Evolutionary conservation across 345 rosid genomes (phyloP).

Genomic region (Salix purpurea): DNA sequence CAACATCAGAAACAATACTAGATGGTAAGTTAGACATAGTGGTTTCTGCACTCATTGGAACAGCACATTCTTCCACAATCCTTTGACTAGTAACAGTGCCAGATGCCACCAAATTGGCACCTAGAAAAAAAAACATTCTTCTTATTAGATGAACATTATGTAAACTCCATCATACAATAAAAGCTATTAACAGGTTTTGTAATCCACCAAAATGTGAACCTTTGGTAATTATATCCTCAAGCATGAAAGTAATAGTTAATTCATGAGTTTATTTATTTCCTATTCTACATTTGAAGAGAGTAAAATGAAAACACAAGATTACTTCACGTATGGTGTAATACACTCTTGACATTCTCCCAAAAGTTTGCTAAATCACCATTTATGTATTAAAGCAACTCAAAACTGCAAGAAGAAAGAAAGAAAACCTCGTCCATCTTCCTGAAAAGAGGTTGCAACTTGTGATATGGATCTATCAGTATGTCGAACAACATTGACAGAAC

Average conservation of each 20-base stretch:
- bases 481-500: neutral
- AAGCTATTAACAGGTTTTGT: neutral
- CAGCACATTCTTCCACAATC: conserved; percentile 28
- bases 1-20: conserved; percentile 31
- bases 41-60: conserved; percentile 22
- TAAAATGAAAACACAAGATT: neutral
- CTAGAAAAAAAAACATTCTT: conserved; percentile 23
- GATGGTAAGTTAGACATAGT: conserved; percentile 37
- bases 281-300: neutral
- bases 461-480: conserved; percentile 22
- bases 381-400: neutral
- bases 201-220: neutral
- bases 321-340: neutral
- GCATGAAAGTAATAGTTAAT: neutral
- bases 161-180: neutral
- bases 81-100: conserved; percentile 30
- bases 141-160: no score
- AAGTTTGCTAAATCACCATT: neutral
- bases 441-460: conserved; percentile 30
- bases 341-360: neutral
- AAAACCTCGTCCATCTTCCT: conserved; percentile 44
- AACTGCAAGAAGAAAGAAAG: neutral
- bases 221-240: neutral
- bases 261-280: neutral
- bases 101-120: conserved; percentile 27